Percentiles rank a stretch among this genome's conserved stretches.
phyloP scores from a whole-genome alignment of 768 basidiomycete species.

The Mycena latifolia region DNA sequence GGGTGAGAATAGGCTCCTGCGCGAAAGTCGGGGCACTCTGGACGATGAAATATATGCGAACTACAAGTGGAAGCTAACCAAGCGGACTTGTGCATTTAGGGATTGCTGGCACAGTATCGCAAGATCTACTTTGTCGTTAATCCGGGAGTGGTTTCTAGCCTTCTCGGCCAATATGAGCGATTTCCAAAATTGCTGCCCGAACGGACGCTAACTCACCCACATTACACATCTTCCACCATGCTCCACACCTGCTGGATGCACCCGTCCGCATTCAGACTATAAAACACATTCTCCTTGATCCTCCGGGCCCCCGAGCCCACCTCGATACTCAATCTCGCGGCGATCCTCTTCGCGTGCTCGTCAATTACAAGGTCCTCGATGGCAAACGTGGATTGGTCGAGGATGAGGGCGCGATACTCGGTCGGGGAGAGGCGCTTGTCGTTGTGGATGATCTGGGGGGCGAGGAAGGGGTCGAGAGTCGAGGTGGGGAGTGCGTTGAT shows the following conservation, averaged over 20 bases:
- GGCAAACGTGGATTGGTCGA: constrained; percentile 20
- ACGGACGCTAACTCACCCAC: constrained; percentile 14
- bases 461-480: constrained; percentile 20
- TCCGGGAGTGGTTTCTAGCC: constrained; percentile 13
- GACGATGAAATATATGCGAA: constrained; percentile 19
- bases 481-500: constrained; percentile 21
- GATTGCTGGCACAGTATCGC: constrained; percentile 20
- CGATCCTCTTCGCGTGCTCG: constrained; percentile 15
- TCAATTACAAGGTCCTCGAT: constrained; percentile 19
- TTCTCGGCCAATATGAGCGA: constrained; percentile 13
- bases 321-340: constrained; percentile 17
- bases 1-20: constrained; percentile 20
- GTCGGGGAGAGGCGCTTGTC: constrained; percentile 15
- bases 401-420: constrained; percentile 20
- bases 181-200: constrained; percentile 7
- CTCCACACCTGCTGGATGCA: constrained; percentile 25
- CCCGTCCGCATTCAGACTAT: constrained; percentile 20
- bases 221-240: constrained; percentile 23
- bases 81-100: constrained; percentile 20
- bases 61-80: constrained; percentile 18
- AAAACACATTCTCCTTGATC: constrained; percentile 26
- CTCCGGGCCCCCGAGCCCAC: constrained; percentile 9
- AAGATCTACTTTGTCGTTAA: constrained; percentile 15
- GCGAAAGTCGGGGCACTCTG: constrained; percentile 18
- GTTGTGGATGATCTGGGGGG: constrained; percentile 22